Conservation (phyloP, 1,139 yeast genomes). For the Pneumocystis murina region DNA sequence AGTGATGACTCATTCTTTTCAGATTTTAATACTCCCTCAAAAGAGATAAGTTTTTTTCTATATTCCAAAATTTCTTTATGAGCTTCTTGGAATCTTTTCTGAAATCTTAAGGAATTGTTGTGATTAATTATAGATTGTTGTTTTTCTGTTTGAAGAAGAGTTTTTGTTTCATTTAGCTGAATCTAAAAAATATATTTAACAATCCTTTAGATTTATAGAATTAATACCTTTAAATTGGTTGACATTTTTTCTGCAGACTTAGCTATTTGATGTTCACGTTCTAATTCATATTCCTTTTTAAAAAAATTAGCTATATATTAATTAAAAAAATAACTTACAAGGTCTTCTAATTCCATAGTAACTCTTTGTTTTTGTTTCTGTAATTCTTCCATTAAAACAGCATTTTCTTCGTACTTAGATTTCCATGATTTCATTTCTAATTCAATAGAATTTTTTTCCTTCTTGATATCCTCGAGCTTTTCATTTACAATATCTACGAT, state of each 20-base stretch:
- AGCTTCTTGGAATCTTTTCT: background rate
- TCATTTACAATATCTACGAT: constrained; percentile 1
- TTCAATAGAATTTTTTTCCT: constrained; percentile 3
- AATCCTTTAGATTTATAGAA: background rate
- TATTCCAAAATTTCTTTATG: background rate
- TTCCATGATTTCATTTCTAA: constrained; percentile 3
- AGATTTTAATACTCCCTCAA: background rate
- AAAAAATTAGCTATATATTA: background rate
- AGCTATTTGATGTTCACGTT: background rate
- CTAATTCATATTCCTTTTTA: constrained; percentile 1
- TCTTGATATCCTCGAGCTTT: constrained; percentile 3
- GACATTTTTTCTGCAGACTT: constrained; percentile 1
- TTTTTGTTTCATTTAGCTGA: background rate
- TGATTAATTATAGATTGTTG: background rate
- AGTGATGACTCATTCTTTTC: background rate
- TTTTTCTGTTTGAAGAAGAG: background rate
- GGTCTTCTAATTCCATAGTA: background rate
- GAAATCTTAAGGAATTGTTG: background rate
- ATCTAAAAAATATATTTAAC: background rate
- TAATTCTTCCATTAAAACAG: background rate
- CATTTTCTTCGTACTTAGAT: background rate
- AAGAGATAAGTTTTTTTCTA: background rate
- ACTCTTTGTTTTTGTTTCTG: background rate
- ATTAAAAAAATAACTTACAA: background rate
- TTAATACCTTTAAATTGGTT: background rate